Percentiles rank a stretch among this genome's conserved stretches.
Evolutionary conservation across 225 moss, liverwort and hornwort genomes (phyloP).

Genomic region (Pleurozium schreberi): DNA sequence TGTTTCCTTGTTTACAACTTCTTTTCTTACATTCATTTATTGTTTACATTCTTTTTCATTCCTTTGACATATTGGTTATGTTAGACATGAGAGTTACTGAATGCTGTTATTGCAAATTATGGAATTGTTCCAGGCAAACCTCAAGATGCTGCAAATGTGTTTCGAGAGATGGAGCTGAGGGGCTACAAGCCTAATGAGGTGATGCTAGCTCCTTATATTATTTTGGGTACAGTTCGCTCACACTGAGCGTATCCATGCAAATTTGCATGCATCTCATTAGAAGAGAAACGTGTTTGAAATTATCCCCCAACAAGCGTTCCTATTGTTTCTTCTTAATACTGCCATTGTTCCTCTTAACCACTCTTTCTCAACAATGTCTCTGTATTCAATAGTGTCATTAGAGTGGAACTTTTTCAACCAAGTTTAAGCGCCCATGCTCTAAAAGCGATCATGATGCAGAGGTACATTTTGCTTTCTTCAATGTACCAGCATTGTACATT

Average conservation of each 20-base stretch:
- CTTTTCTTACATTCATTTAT: neutral
- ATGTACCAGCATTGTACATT: too few species aligned
- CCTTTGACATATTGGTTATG: neutral
- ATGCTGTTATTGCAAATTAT: neutral
- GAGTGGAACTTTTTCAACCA: too few species aligned
- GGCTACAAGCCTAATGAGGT: constrained; percentile 62
- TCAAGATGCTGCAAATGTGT: constrained; percentile 56
- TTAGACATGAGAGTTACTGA: neutral
- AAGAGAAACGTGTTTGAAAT: neutral
- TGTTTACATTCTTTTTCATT: neutral
- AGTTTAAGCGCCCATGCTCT: too few species aligned
- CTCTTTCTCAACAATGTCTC: neutral
- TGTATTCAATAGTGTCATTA: neutral
- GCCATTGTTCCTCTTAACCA: neutral
- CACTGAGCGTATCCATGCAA: neutral
- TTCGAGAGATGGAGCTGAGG: constrained; percentile 43
- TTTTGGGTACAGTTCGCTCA: neutral
- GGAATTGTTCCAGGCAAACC: constrained; percentile 30
- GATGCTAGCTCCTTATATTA: neutral
- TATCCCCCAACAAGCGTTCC: neutral
- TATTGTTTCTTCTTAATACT: neutral
- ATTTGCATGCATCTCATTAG: neutral
- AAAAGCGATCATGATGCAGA: too few species aligned
- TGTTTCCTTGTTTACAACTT: neutral
- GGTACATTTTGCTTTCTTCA: too few species aligned